phyloP scores from a whole-genome alignment of 2,329 filamentous ascomycete species.

The Aplosporella prunicola region DNA sequence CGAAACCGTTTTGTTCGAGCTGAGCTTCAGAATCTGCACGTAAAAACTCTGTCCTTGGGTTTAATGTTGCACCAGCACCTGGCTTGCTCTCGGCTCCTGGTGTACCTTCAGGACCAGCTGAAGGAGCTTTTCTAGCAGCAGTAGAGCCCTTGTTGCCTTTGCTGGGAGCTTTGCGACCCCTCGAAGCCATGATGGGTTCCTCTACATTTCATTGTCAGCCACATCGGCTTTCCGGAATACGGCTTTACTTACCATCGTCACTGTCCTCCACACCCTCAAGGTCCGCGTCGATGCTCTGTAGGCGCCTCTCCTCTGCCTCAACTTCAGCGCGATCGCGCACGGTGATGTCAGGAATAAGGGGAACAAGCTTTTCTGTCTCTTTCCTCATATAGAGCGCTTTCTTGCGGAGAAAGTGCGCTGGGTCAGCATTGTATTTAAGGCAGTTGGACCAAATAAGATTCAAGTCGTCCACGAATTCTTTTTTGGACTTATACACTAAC shows the following conservation, averaged over 20 bases:
- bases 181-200: constrained; percentile 95
- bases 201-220: constrained; percentile 24
- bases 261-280: constrained; percentile 57
- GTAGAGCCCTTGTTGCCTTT: constrained; percentile 60
- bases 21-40: constrained; percentile 63
- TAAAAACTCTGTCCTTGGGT: constrained; percentile 43
- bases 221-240: constrained; percentile 3
- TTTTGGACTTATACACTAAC: constrained; percentile 54
- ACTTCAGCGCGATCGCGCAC: constrained; percentile 90
- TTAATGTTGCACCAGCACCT: constrained; percentile 44
- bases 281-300: constrained; percentile 62
- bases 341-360: constrained; percentile 84
- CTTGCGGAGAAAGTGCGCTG: constrained; percentile 75
- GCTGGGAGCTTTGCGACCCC: constrained; percentile 76
- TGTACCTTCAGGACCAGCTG: constrained; percentile 68
- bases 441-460: constrained; percentile 97
- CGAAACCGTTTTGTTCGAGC: constrained; percentile 71
- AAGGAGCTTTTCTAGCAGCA: constrained; percentile 60
- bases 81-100: constrained; percentile 69
- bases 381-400: constrained; percentile 96
- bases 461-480: constrained; percentile 87
- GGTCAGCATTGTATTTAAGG: constrained; percentile 86
- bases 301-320: constrained; percentile 61
- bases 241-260: constrained; percentile 61
- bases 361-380: constrained; percentile 92